Evolutionary conservation across 202 grass and related monocot species (phyloP).

Genomic region (Carex arenaria): DNA sequence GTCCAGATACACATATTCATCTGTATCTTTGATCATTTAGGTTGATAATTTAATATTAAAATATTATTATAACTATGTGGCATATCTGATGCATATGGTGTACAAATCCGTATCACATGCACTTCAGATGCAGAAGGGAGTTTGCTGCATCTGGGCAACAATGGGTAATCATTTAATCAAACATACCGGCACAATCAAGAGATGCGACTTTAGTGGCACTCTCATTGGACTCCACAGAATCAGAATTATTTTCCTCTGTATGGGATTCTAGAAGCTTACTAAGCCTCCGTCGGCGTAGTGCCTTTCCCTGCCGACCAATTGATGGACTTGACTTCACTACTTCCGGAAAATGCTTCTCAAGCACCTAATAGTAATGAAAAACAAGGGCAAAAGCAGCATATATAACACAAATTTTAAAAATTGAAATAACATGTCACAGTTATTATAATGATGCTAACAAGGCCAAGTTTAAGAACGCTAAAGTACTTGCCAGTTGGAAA

Average conservation of each 20-base stretch:
- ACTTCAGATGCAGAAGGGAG: background rate
- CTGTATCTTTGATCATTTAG: background rate
- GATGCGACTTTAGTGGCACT: slow-evolving; percentile 11
- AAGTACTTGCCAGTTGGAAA: slow-evolving; percentile 69
- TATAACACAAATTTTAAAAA: background rate
- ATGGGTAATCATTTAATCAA: background rate
- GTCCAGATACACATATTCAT: background rate
- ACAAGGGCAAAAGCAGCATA: slow-evolving; percentile 17
- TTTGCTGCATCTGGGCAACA: background rate
- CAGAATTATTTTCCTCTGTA: slow-evolving; percentile 14
- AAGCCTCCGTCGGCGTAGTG: slow-evolving; percentile 58
- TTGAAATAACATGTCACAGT: background rate
- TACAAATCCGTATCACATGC: background rate
- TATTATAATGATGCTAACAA: slow-evolving; percentile 20
- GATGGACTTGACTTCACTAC: slow-evolving; percentile 65
- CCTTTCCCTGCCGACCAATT: slow-evolving; percentile 90
- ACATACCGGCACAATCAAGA: slow-evolving; percentile 10
- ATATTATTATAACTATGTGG: background rate
- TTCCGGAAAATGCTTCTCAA: slow-evolving; percentile 72
- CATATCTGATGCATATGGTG: background rate
- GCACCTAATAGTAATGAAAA: slow-evolving; percentile 39
- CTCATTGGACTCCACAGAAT: slow-evolving; percentile 16
- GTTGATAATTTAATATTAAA: background rate
- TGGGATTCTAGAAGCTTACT: slow-evolving; percentile 55
- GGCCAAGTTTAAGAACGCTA: background rate